phyloP scores from a whole-genome alignment of 1,139 yeast species.

The Pichia norvegensis region DNA sequence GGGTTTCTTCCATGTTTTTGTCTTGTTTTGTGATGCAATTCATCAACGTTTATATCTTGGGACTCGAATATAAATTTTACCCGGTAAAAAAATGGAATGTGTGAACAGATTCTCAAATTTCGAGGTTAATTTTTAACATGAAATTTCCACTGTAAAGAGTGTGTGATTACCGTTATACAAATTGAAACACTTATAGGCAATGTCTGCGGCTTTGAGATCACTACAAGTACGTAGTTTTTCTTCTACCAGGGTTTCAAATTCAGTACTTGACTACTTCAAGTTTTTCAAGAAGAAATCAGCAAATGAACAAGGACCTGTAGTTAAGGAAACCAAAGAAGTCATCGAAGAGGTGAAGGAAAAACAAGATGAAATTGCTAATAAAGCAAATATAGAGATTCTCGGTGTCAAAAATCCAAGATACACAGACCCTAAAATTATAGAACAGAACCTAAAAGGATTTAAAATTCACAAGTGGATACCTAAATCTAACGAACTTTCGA shows the following conservation, averaged over 20 bases:
- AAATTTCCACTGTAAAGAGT: not conserved
- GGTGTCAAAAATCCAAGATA: slow-evolving; percentile 25
- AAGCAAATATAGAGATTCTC: slow-evolving; percentile 21
- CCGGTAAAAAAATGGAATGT: not conserved
- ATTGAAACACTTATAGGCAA: not conserved
- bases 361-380: slow-evolving; percentile 15
- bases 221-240: not conserved
- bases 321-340: slow-evolving; percentile 25
- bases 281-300: slow-evolving; percentile 24
- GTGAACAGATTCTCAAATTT: not conserved
- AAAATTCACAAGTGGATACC: slow-evolving; percentile 29
- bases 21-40: not conserved
- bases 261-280: slow-evolving; percentile 28
- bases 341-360: slow-evolving; percentile 22
- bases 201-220: not conserved
- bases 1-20: not conserved
- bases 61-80: not conserved
- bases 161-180: no score
- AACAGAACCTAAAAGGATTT: slow-evolving; percentile 30
- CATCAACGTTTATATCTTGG: not conserved
- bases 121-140: not conserved
- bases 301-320: slow-evolving; percentile 9
- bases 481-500: not conserved
- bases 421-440: slow-evolving; percentile 17
- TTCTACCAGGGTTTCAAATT: slow-evolving; percentile 11